Conservation (phyloP, 805 yeast genomes). For the Yamadazyma endophytica region DNA sequence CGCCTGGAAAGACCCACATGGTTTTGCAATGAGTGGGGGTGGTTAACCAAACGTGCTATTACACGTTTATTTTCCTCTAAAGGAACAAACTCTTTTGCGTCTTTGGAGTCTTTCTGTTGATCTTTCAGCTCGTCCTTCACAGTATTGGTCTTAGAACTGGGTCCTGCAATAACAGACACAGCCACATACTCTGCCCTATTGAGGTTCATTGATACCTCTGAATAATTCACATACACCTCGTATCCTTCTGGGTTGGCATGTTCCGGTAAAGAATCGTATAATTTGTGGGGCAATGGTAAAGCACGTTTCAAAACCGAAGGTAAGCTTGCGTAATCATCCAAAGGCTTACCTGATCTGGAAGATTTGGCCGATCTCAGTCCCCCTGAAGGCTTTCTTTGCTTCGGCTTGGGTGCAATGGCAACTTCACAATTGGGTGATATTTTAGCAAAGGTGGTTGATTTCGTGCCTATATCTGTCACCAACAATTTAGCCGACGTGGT, state of each 20-base stretch:
- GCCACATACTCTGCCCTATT: slow-evolving; percentile 41
- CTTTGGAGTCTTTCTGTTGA: slow-evolving; percentile 3
- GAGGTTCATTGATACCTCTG: slow-evolving; percentile 30
- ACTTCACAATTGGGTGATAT: slow-evolving; percentile 64
- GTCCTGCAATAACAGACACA: slow-evolving; percentile 52
- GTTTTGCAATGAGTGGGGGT: slow-evolving; percentile 23
- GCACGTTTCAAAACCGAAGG: slow-evolving; percentile 48
- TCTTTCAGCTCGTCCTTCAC: slow-evolving; percentile 5
- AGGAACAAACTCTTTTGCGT: slow-evolving; percentile 9
- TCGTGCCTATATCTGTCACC: slow-evolving; percentile 41
- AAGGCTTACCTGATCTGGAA: slow-evolving; percentile 13
- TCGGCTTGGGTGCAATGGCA: slow-evolving; percentile 64
- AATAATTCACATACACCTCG: slow-evolving; percentile 44
- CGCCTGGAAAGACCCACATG: slow-evolving; percentile 51
- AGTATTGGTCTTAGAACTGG: slow-evolving; percentile 24
- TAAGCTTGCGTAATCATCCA: slow-evolving; percentile 21
- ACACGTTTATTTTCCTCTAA: slow-evolving; percentile 38
- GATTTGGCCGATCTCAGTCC: slow-evolving; percentile 20
- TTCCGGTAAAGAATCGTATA: slow-evolving; percentile 19
- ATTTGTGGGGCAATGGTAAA: slow-evolving; percentile 50
- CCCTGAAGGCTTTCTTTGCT: slow-evolving; percentile 25
- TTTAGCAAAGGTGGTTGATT: slow-evolving; percentile 44
- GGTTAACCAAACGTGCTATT: slow-evolving; percentile 48
- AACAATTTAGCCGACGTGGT: slow-evolving; percentile 59
- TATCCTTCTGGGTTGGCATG: slow-evolving; percentile 22